Evolutionary conservation across 106 monocot genomes (phyloP), one percentile per base, ranked within the genome.

Genomic region (Apostasia ramifera): DNA sequence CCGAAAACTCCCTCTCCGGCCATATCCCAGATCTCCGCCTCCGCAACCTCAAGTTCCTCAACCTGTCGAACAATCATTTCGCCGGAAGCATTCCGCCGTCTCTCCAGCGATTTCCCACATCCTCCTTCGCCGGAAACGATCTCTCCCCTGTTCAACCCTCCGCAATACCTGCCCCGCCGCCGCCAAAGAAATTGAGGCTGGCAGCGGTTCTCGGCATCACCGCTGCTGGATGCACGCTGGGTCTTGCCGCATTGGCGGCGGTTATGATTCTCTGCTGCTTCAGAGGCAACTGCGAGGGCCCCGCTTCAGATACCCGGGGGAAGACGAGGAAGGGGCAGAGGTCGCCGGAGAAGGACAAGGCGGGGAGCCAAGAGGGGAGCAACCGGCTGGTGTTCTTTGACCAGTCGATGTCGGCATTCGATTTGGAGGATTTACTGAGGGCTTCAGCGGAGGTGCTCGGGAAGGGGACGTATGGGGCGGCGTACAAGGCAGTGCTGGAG

Each of bases 121-220:
- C 90, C 0, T 79, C 84, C 47, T 94, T 94, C 78, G 37, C 78
- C 26, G 94, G 94, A 6, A 94, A 94, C 59, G 40, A 64, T 46
- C 40, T 89, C n/a, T 7, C 60, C 2, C 71, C 76, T 8, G n/a
- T 62, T 14, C 8, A 44, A 82, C 9, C 70, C 81, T 38, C 3
- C 26, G 3, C 80, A 46, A 2, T 11, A 1, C 54, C 75, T 44
- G 13, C 53, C 8, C 51, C 74, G 15, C 2, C 67, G 3, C 14
- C 79, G 3, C 9, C n/a, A 2, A 70, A 69, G 48, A 80, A 81
- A 46, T 70, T 82, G n/a, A 58, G 69, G 8, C 67, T 82, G 69
- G 63, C 80, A 6, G 81, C 68, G 3, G 73, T 90, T 49, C 76
- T 94, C 3, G 90, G 73, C 0, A 82, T 90, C 8, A 57, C 81